Evolutionary conservation across 164 flowering plant species (phyloP).

Genomic region (Litsea cubeba): DNA sequence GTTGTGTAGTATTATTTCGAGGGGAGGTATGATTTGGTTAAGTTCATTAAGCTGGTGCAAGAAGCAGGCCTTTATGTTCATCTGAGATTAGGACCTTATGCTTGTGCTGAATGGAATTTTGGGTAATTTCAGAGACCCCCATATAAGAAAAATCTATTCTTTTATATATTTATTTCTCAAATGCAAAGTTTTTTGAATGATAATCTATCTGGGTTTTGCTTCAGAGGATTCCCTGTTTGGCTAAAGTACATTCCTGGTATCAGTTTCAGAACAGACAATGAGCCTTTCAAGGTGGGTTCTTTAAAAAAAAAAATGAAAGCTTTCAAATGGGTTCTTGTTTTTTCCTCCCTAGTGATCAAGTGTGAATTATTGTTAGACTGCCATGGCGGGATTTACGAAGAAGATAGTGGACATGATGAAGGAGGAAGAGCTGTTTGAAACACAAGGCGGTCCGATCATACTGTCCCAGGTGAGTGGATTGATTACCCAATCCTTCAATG

Average conservation of each 20-base stretch:
- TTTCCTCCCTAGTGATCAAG: neutral
- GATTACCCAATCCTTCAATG: neutral
- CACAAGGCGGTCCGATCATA: constrained; percentile 97
- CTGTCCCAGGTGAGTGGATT: constrained; percentile 47
- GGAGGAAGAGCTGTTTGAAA: constrained; percentile 63
- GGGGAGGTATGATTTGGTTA: constrained; percentile 72
- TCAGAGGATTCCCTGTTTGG: constrained; percentile 99
- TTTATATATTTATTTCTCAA: neutral
- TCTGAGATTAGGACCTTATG: constrained; percentile 80
- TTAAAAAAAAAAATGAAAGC: no score
- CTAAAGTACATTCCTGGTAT: constrained; percentile 87
- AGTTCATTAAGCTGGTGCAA: constrained; percentile 63
- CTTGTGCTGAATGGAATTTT: constrained; percentile 88
- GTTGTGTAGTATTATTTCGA: constrained; percentile 63
- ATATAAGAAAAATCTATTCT: neutral
- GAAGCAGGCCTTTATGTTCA: constrained; percentile 78
- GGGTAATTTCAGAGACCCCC: constrained; percentile 39
- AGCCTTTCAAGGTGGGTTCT: constrained; percentile 81
- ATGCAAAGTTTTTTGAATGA: constrained; percentile 1
- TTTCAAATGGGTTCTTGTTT: neutral
- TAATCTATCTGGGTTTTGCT: constrained; percentile 9
- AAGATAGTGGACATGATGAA: constrained; percentile 95
- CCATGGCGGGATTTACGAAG: constrained; percentile 72
- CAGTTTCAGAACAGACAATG: constrained; percentile 87
- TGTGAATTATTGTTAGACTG: constrained; percentile 21